phyloP scores from a whole-genome alignment of 495 filamentous ascomycete species.

The Talaromyces liani region DNA sequence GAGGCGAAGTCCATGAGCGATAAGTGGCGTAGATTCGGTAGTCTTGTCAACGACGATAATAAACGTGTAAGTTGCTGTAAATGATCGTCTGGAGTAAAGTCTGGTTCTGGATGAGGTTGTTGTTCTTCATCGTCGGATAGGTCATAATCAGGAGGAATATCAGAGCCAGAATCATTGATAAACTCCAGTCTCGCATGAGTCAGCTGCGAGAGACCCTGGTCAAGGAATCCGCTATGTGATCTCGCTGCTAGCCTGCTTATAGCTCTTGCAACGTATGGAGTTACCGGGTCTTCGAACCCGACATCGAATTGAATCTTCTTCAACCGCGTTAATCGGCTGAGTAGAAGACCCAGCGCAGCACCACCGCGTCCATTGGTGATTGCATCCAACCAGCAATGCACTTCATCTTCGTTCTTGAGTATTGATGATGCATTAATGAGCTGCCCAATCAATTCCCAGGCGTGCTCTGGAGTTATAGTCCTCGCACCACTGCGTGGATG shows the following conservation, averaged over 20 bases:
- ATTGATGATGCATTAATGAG: neutral
- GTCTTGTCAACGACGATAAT: neutral
- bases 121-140: neutral
- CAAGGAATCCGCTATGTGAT: neutral
- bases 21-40: neutral
- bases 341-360: neutral
- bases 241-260: neutral
- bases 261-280: neutral
- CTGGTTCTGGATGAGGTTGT: neutral
- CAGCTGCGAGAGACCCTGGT: neutral
- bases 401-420: neutral
- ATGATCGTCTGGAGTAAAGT: neutral
- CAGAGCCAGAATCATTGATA: neutral
- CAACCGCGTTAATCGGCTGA: neutral
- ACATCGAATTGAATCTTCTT: neutral
- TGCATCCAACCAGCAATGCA: neutral
- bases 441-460: neutral
- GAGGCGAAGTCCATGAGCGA: neutral
- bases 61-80: neutral
- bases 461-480: neutral
- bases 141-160: neutral
- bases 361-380: neutral
- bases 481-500: neutral
- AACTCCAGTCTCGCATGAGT: neutral
- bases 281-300: neutral